Evolutionary conservation across 202 grass and related monocot species (phyloP).

Genomic region (Hordeum pubiflorum): DNA sequence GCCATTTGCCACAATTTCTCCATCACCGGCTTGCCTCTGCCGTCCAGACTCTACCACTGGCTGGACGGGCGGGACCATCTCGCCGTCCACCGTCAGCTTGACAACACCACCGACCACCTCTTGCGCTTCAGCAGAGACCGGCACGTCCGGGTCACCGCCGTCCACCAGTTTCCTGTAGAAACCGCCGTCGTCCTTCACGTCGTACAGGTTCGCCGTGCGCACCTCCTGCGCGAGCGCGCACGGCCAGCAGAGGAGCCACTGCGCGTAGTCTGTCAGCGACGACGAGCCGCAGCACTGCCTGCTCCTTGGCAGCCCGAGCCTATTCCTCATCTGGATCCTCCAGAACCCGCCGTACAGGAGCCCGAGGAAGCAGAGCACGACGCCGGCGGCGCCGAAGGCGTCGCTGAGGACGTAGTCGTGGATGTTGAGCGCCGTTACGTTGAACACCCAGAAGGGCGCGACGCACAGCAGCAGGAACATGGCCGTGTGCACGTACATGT

Average conservation of each 20-base stretch:
- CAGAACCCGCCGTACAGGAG: conserved; percentile 63
- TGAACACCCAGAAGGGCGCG: conserved; percentile 64
- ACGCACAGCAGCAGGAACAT: conserved; percentile 56
- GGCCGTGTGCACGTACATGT: conserved; percentile 64
- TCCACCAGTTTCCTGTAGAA: conserved; percentile 35
- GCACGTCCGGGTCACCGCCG: not conserved
- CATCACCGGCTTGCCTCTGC: not conserved
- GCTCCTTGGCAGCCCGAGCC: conserved; percentile 36
- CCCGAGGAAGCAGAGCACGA: conserved; percentile 48
- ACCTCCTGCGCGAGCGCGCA: conserved; percentile 68
- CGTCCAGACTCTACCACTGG: conserved; percentile 27
- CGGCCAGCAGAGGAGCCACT: conserved; percentile 65
- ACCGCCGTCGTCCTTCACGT: conserved; percentile 28
- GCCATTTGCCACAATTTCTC: not conserved
- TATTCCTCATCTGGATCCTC: conserved; percentile 70
- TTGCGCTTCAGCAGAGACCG: not conserved
- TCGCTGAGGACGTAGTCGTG: conserved; percentile 40
- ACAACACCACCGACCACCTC: not conserved
- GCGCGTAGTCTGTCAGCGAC: conserved; percentile 41
- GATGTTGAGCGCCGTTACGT: conserved; percentile 53
- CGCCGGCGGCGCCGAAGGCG: conserved; percentile 30
- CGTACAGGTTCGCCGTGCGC: conserved; percentile 57
- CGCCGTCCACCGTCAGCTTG: not conserved
- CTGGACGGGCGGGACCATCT: conserved; percentile 41
- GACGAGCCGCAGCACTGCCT: conserved; percentile 41